Conservation (phyloP, 208 protist species). For the Plasmodiophora brassicae region DNA sequence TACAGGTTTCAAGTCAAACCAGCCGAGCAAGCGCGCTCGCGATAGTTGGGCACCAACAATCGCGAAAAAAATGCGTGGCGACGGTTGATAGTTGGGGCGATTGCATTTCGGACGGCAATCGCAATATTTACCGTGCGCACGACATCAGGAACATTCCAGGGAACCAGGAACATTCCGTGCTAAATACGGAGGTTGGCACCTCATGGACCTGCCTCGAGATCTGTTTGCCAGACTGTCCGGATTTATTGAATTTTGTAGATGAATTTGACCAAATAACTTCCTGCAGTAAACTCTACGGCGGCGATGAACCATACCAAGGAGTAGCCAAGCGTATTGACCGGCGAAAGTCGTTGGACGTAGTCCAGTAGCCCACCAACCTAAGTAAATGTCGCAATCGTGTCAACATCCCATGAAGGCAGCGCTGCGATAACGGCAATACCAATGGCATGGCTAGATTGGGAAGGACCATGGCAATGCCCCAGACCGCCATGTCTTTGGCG, state of each 20-base stretch:
- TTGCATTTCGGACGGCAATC: too few species aligned
- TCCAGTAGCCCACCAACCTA: neutral
- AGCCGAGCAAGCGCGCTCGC: too few species aligned
- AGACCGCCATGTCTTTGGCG: slow-evolving; percentile 16
- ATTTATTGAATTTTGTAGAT: slow-evolving; percentile 26
- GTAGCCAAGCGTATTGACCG: neutral
- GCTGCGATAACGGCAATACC: neutral
- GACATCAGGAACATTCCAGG: too few species aligned
- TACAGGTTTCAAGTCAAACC: too few species aligned
- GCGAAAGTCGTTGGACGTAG: neutral
- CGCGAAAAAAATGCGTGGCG: too few species aligned
- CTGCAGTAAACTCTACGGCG: neutral
- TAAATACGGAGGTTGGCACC: too few species aligned
- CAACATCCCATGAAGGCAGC: neutral
- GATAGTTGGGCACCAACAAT: too few species aligned
- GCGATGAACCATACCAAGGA: neutral
- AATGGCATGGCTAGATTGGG: slow-evolving; percentile 12
- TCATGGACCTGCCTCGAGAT: too few species aligned
- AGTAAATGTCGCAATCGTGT: neutral
- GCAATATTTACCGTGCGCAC: too few species aligned
- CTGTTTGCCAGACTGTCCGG: neutral
- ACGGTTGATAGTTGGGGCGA: too few species aligned
- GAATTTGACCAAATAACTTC: slow-evolving; percentile 7
- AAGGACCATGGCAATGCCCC: neutral
- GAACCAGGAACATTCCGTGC: too few species aligned